Conservation (phyloP, 441 rosid species). For the Macaranga tanarius region DNA sequence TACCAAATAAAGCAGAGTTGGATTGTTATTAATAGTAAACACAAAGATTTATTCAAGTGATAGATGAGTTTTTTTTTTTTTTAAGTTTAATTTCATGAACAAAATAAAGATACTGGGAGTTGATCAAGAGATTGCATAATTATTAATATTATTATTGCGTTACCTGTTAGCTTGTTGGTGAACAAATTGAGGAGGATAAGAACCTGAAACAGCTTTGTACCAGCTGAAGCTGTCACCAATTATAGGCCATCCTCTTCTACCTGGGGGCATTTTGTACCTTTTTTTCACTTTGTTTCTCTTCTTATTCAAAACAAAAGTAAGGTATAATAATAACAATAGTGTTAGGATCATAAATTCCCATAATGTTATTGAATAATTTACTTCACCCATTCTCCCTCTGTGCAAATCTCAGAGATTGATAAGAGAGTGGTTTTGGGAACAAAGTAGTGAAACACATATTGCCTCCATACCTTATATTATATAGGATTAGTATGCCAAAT, state of each 20-base stretch:
- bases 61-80: no score
- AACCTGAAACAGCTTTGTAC: conserved; percentile 68
- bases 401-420: background rate
- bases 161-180: conserved; percentile 60
- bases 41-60: no score
- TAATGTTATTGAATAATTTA: background rate
- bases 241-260: conserved; percentile 78
- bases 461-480: no score
- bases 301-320: background rate
- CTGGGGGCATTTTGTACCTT: conserved; percentile 48
- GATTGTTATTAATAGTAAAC: no score
- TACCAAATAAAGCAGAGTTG: no score
- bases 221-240: conserved; percentile 71
- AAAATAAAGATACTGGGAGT: no score
- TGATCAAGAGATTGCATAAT: no score
- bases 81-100: no score
- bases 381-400: background rate
- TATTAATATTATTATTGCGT: background rate
- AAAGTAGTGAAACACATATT: no score
- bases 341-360: background rate
- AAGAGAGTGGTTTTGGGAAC: background rate
- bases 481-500: no score
- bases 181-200: conserved; percentile 69
- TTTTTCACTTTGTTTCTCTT: conserved; percentile 16
- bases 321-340: background rate